Evolutionary conservation across 106 monocot genomes (phyloP).

Genomic region (Hemerocallis citrina): DNA sequence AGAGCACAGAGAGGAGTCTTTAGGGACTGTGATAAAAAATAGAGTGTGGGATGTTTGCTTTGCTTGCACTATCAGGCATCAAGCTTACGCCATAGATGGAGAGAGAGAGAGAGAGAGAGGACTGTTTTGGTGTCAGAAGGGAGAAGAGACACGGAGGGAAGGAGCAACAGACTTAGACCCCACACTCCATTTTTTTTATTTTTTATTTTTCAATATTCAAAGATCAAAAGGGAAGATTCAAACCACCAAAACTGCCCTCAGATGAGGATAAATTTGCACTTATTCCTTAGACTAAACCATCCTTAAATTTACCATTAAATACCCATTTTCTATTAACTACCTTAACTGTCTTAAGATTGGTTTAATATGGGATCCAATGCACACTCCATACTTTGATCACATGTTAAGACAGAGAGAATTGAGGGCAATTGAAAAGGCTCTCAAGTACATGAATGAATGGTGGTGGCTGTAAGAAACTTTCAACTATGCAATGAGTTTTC

Average conservation of each 20-base stretch:
- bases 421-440: conserved; percentile 5
- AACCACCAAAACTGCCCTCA: neutral
- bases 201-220: conserved; percentile 3
- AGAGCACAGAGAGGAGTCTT: conserved; percentile 2
- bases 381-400: neutral
- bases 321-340: conserved; percentile 4
- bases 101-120: conserved; percentile 12
- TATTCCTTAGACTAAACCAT: too few relatives aligned
- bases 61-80: conserved; percentile 76
- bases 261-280: neutral
- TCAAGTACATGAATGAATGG: conserved; percentile 1
- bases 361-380: conserved; percentile 11
- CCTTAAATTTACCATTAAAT: too few relatives aligned
- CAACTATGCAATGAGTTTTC: conserved; percentile 1
- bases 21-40: conserved; percentile 6
- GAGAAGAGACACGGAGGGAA: neutral
- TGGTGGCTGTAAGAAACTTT: conserved; percentile 4
- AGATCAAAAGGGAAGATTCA: neutral
- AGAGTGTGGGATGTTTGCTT: conserved; percentile 46
- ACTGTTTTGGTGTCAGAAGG: conserved; percentile 5
- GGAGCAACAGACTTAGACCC: conserved; percentile 1
- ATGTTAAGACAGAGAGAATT: neutral
- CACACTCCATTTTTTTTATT: too few relatives aligned
- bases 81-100: conserved; percentile 20
- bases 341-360: neutral